Evolutionary conservation across 768 basidiomycete species (phyloP), one percentile per base, ranked within the genome.

Genomic region (Trametes cinnabarina): DNA sequence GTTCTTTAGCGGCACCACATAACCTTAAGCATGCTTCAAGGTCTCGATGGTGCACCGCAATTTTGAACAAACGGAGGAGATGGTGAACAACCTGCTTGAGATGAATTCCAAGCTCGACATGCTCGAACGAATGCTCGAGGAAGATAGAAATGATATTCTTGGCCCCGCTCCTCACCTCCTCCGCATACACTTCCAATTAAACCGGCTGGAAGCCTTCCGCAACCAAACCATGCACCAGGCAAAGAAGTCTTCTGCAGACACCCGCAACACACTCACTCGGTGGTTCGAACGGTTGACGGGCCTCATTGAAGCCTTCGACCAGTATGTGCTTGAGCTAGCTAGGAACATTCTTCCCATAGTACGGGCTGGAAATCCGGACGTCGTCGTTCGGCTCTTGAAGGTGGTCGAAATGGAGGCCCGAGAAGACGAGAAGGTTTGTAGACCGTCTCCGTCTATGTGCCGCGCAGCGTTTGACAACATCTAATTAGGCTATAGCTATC

Each of bases 201-300:
- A 88, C 61, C 91, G 92, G 65, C 87, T 99, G 32, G 95, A 98
- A 69, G 81, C 82, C 2, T 99, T 99, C 74, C 84, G 94, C 2
- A 98, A 98, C 68, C 87, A 96, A 70, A 94, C 94, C 11, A 84
- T 98, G 80, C 93, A 94, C 65, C 88, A 93, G 69, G 95, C 96
- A 15, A 96, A 94, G 74, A 83, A 87, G 57, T 86, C 90, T 5
- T 85, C 86, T 14, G 74, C 83, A 0, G 77, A 80, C 40, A 85
- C 86, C 3, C 82, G 87, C 53, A 75, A 77, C 40, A 93, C 89
- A 11, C 77, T 93, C 35, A 77, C 81, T 7, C 82, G 85, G 47
- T 87, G 88, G 78, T 98, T 99, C 68, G 90, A 93, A 70, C 85
- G 90, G 15, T 77, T 98, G 10, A 90, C 90, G 58, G 83, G 79